Evolutionary conservation across 305 asterid genomes (phyloP).

Genomic region (Solanum aculeatissimum): DNA sequence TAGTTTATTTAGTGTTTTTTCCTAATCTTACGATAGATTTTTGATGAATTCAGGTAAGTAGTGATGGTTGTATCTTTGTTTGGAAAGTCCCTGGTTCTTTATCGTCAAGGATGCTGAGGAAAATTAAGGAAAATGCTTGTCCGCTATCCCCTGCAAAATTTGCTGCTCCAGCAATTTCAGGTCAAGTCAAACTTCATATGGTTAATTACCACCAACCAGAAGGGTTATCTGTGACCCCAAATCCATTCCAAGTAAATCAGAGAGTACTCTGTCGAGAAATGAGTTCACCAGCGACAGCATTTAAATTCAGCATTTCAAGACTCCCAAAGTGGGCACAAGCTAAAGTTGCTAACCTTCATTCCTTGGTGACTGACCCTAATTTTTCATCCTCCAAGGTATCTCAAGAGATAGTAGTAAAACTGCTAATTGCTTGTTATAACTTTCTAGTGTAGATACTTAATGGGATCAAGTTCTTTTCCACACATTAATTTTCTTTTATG

Average conservation of each 20-base stretch:
- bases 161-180: slow-evolving; percentile 10
- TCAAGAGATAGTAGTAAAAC: not conserved
- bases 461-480: not conserved
- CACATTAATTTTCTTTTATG: not conserved
- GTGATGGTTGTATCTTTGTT: slow-evolving; percentile 54
- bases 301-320: slow-evolving; percentile 50
- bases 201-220: slow-evolving; percentile 11
- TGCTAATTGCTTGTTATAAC: not conserved
- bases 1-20: not conserved
- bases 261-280: slow-evolving; percentile 12
- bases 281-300: slow-evolving; percentile 15
- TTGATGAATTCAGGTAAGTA: slow-evolving; percentile 36
- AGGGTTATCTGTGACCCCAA: slow-evolving; percentile 8
- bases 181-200: slow-evolving; percentile 12
- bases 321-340: slow-evolving; percentile 63
- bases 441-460: not conserved
- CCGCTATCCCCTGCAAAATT: slow-evolving; percentile 15
- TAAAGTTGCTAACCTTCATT: slow-evolving; percentile 19
- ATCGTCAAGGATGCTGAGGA: slow-evolving; percentile 35
- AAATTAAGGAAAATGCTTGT: slow-evolving; percentile 14
- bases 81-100: slow-evolving; percentile 51
- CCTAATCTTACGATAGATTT: not conserved
- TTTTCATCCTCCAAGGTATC: slow-evolving; percentile 31
- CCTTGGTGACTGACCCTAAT: slow-evolving; percentile 6
- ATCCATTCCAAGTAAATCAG: slow-evolving; percentile 1